A percentile compares a stretch with the other conserved stretches of the same genome.
phyloP scores from a whole-genome alignment of 768 basidiomycete genomes.

The Hypholoma sublateritium region DNA sequence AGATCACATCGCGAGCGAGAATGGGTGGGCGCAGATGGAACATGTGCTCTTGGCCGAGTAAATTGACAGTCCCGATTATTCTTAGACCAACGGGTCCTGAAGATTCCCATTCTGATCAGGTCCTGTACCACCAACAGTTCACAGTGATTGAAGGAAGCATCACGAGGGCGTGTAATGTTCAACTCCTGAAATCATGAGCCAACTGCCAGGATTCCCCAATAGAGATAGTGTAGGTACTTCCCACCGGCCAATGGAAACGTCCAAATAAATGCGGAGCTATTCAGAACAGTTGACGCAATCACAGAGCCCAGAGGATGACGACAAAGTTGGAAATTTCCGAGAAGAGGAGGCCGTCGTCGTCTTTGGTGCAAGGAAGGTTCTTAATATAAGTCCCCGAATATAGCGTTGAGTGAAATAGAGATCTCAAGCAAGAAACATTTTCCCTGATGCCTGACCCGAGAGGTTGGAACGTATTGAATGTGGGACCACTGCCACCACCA shows the following conservation, averaged over 20 bases:
- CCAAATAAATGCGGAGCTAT: slow-evolving; percentile 2
- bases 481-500: too few species aligned
- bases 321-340: too few species aligned
- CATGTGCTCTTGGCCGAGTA: slow-evolving; percentile 9
- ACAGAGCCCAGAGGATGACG: background rate
- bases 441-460: too few species aligned
- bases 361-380: too few species aligned
- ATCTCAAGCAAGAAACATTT: too few species aligned
- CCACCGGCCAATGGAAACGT: background rate
- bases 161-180: slow-evolving; percentile 2
- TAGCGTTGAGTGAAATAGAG: too few species aligned
- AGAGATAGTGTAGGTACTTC: background rate
- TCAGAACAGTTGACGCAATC: slow-evolving; percentile 1
- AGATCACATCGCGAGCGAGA: slow-evolving; percentile 23
- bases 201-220: background rate
- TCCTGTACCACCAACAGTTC: background rate
- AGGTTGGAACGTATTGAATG: too few species aligned
- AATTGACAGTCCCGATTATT: slow-evolving; percentile 19
- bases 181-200: slow-evolving; percentile 5
- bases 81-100: background rate
- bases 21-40: slow-evolving; percentile 23
- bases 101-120: background rate
- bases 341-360: too few species aligned
- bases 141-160: background rate
- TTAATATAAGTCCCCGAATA: too few species aligned